Evolutionary conservation across 75 land plant genomes (phyloP), one percentile per base, ranked within the genome.

Genomic region (Azolla pinnata): DNA sequence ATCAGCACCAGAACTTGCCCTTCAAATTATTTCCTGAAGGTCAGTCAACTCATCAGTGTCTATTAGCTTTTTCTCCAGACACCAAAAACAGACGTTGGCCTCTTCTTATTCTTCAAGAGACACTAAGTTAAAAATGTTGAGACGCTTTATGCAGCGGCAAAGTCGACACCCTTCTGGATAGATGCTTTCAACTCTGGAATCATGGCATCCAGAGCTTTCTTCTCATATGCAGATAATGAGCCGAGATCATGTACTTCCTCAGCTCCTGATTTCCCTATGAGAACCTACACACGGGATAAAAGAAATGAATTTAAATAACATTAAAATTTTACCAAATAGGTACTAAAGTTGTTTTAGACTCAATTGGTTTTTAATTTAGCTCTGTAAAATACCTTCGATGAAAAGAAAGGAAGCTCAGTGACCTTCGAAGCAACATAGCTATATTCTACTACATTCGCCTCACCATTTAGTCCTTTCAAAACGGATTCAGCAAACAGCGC

Each of bases 341-440:
- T n/a, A n/a, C n/a, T n/a, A n/a, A n/a, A n/a, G n/a, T n/a, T n/a
- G n/a, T n/a, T n/a, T n/a, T n/a, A n/a, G n/a, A n/a, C n/a, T n/a
- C n/a, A n/a, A n/a, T n/a, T n/a, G n/a, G n/a, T n/a, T n/a, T n/a
- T n/a, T n/a, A n/a, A n/a, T n/a, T n/a, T n/a, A n/a, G n/a, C n/a
- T n/a, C n/a, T n/a, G n/a, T n/a, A n/a, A n/a, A n/a, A 58, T 67
- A 83, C 97, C 93, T 87, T 90, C 0, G 97, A 90, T 31, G 97
- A 82, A 73, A 90, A 90, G 73, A 90, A 90, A 14, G 88, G 93
- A 0, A 87, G 68, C 24, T 84, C 93, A 50, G 93, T 90, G 40
- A 90, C 50, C 29, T 24, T 86, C 31, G 97, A 90, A 28, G 80
- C 86, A 45, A 90, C 97, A 64, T 69, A 90, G 4, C 85, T 67